Conservation (phyloP, 768 basidiomycete species). For the Imleria badia region DNA sequence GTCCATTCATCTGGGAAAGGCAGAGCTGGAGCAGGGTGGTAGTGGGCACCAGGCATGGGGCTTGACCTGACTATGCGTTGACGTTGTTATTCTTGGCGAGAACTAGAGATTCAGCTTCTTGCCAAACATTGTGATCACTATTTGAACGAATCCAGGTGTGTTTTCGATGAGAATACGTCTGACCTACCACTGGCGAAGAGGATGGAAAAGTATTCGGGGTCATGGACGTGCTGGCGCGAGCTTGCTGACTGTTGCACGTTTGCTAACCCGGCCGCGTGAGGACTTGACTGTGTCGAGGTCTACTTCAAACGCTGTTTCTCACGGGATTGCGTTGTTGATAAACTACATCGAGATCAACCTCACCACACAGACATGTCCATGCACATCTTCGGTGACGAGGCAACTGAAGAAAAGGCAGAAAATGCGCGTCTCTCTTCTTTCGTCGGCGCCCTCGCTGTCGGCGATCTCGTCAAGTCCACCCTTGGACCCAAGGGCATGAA, state of each 20-base stretch:
- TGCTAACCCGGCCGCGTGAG: constrained; percentile 46
- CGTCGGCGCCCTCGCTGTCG: constrained; percentile 94
- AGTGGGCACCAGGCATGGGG: constrained; percentile 29
- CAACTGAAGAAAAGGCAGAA: constrained; percentile 96
- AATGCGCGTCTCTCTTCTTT: constrained; percentile 98
- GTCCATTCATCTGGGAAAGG: constrained; percentile 59
- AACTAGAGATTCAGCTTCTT: constrained; percentile 51
- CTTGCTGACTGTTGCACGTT: constrained; percentile 70
- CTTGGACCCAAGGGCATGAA: constrained; percentile 99
- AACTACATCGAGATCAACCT: neutral
- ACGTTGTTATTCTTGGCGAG: constrained; percentile 13
- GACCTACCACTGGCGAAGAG: constrained; percentile 81
- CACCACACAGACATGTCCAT: constrained; percentile 39
- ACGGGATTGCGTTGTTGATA: too few relatives aligned
- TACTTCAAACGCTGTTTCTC: too few relatives aligned
- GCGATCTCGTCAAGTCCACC: constrained; percentile 98
- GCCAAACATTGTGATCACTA: constrained; percentile 86
- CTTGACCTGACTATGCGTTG: constrained; percentile 19
- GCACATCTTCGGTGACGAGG: constrained; percentile 72
- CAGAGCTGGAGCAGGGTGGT: constrained; percentile 24
- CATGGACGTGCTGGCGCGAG: constrained; percentile 75
- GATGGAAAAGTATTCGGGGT: constrained; percentile 80
- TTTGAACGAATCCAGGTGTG: neutral
- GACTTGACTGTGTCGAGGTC: neutral
- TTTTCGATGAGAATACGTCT: neutral